Evolutionary conservation across 2,329 filamentous ascomycete genomes (phyloP), one percentile per base, ranked within the genome.

Genomic region (Colletotrichum liriopes): DNA sequence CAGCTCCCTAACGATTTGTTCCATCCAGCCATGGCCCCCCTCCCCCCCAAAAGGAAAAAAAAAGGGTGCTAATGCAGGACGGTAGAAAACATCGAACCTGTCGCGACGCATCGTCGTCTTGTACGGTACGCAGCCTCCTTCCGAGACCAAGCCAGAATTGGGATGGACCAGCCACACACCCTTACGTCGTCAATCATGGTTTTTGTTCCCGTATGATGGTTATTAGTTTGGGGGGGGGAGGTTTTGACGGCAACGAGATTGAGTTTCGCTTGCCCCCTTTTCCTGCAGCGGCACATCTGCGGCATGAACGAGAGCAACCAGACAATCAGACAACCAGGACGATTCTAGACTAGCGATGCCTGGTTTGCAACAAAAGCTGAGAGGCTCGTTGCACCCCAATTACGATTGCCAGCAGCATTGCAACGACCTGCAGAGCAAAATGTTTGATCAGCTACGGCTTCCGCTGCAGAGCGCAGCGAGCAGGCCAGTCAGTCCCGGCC

Each of bases 241-340:
- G n/a, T n/a, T n/a, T n/a, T n/a, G 16, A 23, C 45, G 23, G 16
- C 18, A 45, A 32, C 49, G 26, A 56, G 55, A 65, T 59, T 71
- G 39, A 56, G 39, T 61, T 56, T 61, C 23, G 29, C 4, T 43
- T 41, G 23, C 37, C 47, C 67, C 63, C 55, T 67, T 56, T 67
- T 67, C 39, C 26, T 67, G 12, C 43, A 49, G 55, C 11, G 61
- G 41, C 54, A 49, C 45, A 37, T 41, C 35, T 6, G 16, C 43
- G 16, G 43, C 29, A 37, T 29, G 39, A 26, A 41, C 9, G 23
- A 54, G 32, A 55, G 12, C 20, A 29, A 45, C 35, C 29, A 32
- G 29, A 35, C 37, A 29, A 60, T 32, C 6, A 20, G 7, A 35
- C 26, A 45, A 29, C 3, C 26, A 47, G 29, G 20, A 16, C 9